Conservation (phyloP, 257 asterid genomes). For the Paulownia fortunei region DNA sequence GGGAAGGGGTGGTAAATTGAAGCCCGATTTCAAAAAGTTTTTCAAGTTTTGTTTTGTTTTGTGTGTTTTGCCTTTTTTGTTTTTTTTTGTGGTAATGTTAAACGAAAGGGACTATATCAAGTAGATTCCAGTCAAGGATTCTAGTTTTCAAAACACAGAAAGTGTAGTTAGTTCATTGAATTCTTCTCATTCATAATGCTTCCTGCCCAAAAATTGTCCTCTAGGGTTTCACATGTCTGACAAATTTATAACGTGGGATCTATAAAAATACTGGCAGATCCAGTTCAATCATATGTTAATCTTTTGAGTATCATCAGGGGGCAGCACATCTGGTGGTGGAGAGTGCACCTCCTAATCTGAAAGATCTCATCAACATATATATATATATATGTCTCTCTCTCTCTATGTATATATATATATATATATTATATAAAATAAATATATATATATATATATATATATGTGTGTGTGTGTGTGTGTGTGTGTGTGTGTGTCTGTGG, state of each 20-base stretch:
- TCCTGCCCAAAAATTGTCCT: not conserved
- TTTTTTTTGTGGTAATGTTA: no score
- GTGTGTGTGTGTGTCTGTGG: no score
- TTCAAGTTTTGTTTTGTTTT: no score
- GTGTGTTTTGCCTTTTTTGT: no score
- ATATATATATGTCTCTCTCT: not conserved
- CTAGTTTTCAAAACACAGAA: not conserved
- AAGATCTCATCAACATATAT: not conserved
- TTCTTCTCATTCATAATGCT: not conserved
- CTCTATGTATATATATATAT: no score
- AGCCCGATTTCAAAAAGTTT: no score
- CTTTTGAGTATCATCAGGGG: not conserved
- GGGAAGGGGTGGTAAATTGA: no score
- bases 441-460: no score
- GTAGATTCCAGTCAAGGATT: not conserved
- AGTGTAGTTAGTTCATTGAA: not conserved
- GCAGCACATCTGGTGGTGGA: not conserved
- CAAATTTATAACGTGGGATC: not conserved
- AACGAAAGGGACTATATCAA: no score
- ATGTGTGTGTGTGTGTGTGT: no score
- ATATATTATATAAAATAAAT: no score
- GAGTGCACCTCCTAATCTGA: not conserved
- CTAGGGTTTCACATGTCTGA: slow-evolving; percentile 7
- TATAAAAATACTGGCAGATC: not conserved
- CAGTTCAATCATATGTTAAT: not conserved